phyloP scores from a whole-genome alignment of 2,329 filamentous ascomycete genomes.

The Verticillium dahliae region DNA sequence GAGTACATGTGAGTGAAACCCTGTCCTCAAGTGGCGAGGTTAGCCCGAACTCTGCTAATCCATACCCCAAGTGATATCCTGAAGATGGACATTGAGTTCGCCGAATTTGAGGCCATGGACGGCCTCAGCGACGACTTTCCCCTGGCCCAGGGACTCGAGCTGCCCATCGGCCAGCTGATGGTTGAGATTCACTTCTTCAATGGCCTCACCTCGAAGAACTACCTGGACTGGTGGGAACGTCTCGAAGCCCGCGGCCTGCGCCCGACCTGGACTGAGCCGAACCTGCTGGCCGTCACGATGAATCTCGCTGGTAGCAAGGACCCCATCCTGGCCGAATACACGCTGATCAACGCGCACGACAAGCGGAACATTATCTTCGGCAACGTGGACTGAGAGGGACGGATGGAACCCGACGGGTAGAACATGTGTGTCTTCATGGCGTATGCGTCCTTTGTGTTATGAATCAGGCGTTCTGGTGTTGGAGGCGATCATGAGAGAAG shows the following conservation, averaged over 20 bases:
- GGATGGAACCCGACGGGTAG: too few relatives aligned
- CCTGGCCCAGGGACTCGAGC: constrained; percentile 2
- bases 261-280: constrained; percentile 17
- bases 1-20: constrained; percentile 21
- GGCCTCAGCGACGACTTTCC: constrained; percentile 16
- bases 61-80: constrained; percentile 22
- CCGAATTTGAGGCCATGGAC: constrained; percentile 24
- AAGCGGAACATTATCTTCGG: constrained; percentile 8
- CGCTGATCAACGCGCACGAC: constrained; percentile 15
- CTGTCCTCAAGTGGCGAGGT: neutral
- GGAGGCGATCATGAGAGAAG: neutral
- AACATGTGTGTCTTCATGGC: neutral
- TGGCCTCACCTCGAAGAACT: constrained; percentile 5
- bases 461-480: neutral
- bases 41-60: neutral
- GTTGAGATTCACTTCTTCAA: constrained; percentile 12
- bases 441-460: neutral
- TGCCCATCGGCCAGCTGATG: constrained; percentile 15
- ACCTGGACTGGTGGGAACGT: constrained; percentile 16
- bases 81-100: constrained; percentile 32
- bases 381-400: neutral
- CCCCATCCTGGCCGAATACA: constrained; percentile 15
- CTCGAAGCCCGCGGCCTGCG: constrained; percentile 15
- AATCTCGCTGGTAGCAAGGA: constrained; percentile 7
- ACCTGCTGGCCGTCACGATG: constrained; percentile 13